Evolutionary conservation across 1,284 basidiomycete species (phyloP).

Genomic region (Ceratobasidium sp.): DNA sequence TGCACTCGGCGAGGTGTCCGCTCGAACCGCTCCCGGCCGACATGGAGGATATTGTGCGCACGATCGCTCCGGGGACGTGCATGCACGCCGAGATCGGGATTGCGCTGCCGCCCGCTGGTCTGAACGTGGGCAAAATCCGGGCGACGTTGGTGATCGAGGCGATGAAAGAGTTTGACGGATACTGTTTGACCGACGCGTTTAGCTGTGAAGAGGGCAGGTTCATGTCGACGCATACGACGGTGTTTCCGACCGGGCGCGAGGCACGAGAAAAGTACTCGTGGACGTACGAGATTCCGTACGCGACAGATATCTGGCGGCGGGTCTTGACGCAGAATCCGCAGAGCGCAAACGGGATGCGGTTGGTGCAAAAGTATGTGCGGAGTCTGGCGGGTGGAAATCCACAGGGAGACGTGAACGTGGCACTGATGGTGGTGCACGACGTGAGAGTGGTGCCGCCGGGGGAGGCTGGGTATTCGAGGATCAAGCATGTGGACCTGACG

Average conservation of each 20-base stretch:
- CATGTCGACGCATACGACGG: constrained; percentile 35
- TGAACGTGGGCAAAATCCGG: constrained; percentile 30
- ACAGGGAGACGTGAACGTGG: constrained; percentile 20
- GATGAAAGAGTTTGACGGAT: constrained; percentile 33
- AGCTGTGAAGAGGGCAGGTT: constrained; percentile 15
- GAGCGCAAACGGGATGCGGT: constrained; percentile 22
- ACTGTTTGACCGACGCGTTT: constrained; percentile 35
- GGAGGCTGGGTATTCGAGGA: constrained; percentile 26
- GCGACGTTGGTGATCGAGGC: constrained; percentile 30
- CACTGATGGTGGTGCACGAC: constrained; percentile 33
- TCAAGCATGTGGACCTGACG: constrained; percentile 35
- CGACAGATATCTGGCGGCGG: constrained; percentile 21
- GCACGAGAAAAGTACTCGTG: constrained; percentile 35
- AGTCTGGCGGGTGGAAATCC: constrained; percentile 31
- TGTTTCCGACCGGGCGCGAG: constrained; percentile 34
- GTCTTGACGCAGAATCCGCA: constrained; percentile 25
- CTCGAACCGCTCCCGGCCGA: constrained; percentile 15
- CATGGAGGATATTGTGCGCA: constrained; percentile 30
- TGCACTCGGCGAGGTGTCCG: constrained; percentile 33
- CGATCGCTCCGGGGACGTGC: constrained; percentile 22
- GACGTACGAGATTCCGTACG: constrained; percentile 36
- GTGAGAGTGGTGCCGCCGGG: constrained; percentile 14
- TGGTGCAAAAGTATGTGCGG: constrained; percentile 37
- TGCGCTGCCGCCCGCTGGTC: constrained; percentile 11
- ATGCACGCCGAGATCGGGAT: constrained; percentile 37